Evolutionary conservation across 2,329 filamentous ascomycete species (phyloP).

Genomic region (Verticillium nonalfalfae): DNA sequence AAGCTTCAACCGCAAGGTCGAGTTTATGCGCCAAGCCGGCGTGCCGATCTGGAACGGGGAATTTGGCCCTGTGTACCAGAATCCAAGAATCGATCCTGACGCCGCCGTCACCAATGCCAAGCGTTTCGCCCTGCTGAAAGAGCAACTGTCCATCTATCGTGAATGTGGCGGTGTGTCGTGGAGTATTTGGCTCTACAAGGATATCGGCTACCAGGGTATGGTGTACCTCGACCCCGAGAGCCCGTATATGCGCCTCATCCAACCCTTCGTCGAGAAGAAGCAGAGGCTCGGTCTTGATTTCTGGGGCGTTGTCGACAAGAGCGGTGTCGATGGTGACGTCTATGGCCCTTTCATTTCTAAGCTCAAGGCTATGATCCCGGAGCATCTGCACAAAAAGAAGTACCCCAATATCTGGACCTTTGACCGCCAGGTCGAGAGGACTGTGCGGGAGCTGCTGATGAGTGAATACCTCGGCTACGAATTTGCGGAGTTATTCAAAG

Average conservation of each 20-base stretch:
- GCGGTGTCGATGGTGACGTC: conserved; percentile 26
- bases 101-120: conserved; percentile 30
- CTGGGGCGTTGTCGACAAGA: conserved; percentile 36
- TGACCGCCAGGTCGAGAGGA: conserved; percentile 41
- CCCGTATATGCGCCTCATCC: conserved; percentile 42
- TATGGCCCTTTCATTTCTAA: conserved; percentile 31
- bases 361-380: conserved; percentile 34
- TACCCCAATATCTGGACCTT: conserved; percentile 45
- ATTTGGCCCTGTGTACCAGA: conserved; percentile 44
- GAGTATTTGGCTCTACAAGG: conserved; percentile 56
- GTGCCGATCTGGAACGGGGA: conserved; percentile 44
- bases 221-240: conserved; percentile 38
- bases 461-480: conserved; percentile 45
- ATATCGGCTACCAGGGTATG: conserved; percentile 52
- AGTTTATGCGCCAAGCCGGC: conserved; percentile 32
- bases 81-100: conserved; percentile 26
- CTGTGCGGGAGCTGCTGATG: conserved; percentile 31
- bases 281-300: conserved; percentile 43
- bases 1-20: conserved; percentile 33
- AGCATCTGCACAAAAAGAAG: conserved; percentile 32
- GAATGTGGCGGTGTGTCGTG: conserved; percentile 37
- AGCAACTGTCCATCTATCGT: conserved; percentile 31
- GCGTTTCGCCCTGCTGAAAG: conserved; percentile 31
- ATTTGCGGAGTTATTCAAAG: conserved; percentile 47
- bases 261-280: conserved; percentile 50